Evolutionary conservation across 2,329 filamentous ascomycete species (phyloP), one percentile per base, ranked within the genome.

Genomic region (Trichoderma brevicompactum): DNA sequence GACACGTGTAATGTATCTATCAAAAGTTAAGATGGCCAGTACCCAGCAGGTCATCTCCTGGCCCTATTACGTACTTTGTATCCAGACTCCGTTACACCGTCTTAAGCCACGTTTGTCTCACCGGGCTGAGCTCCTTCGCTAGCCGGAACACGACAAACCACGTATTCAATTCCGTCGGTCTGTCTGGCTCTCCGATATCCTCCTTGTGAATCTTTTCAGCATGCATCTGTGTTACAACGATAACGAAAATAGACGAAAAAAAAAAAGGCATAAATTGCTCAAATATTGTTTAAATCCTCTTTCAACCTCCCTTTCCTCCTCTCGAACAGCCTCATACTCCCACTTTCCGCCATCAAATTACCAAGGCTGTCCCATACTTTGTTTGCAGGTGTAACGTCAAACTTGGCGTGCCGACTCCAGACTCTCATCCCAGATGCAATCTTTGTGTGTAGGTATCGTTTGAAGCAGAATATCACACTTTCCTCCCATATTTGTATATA

Each of bases 361-460:
- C 44, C 44, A 59, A 34, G 40, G 32, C 56, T 54, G 17, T 13
- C 48, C 40, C n/a, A 10, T 41, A 43, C 44, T 46, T 50, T 7
- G 28, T 52, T 44, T 58, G 52, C 41, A 32, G 41, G 44, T 49
- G 9, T 41, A 48, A 17, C 32, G 40, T 41, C 38, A 60, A 60
- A 62, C 56, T 41, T 50, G 44, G 36, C 44, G 40, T 60, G 36
- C 59, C 49, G 53, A 62, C 61, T 50, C 50, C 52, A 32, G 43
- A 64, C 43, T 59, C 44, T 59, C 34, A 10, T 64, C 41, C 36
- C 61, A 59, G 52, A 64, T 64, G 61, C 61, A 64, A 64, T 48
- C 36, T 50, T 64, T 44, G 56, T 60, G 56, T 49, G 38, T 52
- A 61, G 58, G 58, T 61, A 61, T 61, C 58, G 58, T 3, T 52